Evolutionary conservation across 1,139 yeast species (phyloP), one percentile per base, ranked within the genome.

Genomic region (Taiozyma sp.): DNA sequence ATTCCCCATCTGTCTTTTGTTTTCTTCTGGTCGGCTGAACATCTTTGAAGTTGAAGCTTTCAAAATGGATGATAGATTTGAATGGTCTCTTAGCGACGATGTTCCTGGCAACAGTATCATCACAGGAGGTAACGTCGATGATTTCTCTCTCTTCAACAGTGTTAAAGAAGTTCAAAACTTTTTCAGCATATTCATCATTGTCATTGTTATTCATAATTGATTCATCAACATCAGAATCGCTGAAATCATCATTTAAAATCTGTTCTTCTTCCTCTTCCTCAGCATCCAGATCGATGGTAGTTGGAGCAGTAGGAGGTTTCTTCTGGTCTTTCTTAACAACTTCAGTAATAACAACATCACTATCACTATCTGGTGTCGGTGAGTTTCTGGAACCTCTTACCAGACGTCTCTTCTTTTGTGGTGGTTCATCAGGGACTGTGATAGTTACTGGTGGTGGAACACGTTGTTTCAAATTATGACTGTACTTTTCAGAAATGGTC

Each of bases 131-230:
- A 40, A 91, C 80, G 68, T 93, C 99, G 14, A 85, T 79, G 48
- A 93, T 73, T 65, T 92, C 97, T 52, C 83, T 81, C 3, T 74
- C 74, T 13, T 88, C 79, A 0, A 96, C 93, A 30, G 81, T 80
- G 66, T 93, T 93, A 59, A 93, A 74, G 62, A 93, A 91, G 48
- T 83, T 81, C 51, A 92, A 71, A 32, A 91, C 81, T 53, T 89
- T 83, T 16, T 73, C 72, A 61, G 87, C 96, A 52, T 87, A 76
- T 32, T 81, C 81, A 61, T 61, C 54, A 57, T 65, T 51, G 40
- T 54, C 62, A 2, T 53, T 58, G 36, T 58, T 62, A 8, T 22
- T 24, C 19, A 40, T 27, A 5, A 40, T 28, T 4, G 59, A 62
- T 7, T 56, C 63, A 27, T 60, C 63, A 40, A 58, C 65, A 27